Evolutionary conservation across 2,329 filamentous ascomycete genomes (phyloP).

Genomic region (Stromatinia cepivora): DNA sequence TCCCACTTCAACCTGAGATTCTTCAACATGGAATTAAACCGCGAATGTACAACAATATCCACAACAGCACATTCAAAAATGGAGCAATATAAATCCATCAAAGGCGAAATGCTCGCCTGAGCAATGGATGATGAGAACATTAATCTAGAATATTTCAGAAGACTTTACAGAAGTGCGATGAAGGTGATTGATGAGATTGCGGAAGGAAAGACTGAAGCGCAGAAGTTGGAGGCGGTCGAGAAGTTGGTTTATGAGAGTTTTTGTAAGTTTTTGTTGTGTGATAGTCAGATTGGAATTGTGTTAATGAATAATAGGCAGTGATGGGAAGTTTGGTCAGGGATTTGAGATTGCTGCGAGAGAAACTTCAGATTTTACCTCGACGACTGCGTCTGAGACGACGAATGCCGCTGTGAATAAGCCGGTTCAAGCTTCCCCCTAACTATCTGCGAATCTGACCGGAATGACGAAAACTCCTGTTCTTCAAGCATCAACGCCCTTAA

Average conservation of each 20-base stretch:
- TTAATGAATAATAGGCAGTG: neutral
- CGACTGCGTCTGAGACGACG: neutral
- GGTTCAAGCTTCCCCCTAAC: neutral
- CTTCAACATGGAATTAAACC: neutral
- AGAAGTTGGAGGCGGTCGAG: neutral
- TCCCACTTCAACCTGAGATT: neutral
- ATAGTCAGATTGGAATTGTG: neutral
- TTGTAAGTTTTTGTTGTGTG: neutral
- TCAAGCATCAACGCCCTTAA: neutral
- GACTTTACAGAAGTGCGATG: neutral
- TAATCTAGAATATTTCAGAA: neutral
- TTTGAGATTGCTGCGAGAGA: neutral
- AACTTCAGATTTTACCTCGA: too few relatives aligned
- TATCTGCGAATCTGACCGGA: neutral
- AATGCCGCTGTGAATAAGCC: neutral
- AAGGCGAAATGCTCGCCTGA: neutral
- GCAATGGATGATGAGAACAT: neutral
- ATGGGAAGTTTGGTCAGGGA: neutral
- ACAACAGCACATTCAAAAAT: neutral
- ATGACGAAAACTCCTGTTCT: neutral
- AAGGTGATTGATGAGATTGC: neutral
- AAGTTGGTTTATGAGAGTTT: neutral
- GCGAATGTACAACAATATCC: neutral
- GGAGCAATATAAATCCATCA: neutral
- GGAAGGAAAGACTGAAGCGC: neutral